Base-by-base conservation (phyloP, 192 early-diverging fungal genomes). In the Umbelopsis sp. region DNA sequence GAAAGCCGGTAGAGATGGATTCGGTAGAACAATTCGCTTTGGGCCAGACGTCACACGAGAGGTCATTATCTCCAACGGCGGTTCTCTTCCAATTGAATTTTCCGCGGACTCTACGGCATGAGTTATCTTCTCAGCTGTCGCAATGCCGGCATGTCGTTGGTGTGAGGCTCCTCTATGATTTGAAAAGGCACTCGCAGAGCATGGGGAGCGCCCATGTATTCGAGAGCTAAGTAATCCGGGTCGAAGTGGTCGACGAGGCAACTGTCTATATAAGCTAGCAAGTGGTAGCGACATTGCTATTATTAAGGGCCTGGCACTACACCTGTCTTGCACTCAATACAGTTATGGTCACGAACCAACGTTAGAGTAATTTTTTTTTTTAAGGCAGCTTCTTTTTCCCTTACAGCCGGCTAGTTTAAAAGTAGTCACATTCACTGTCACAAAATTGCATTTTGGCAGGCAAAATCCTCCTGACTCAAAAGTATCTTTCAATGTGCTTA, bases 11-110 rank as follows among this genome's bases (percentile, higher is more conserved):
- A 50, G 48, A 15, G 77, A 66, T 46, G 75, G 67, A 71, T 78
- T 74, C 7, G 72, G 76, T 35, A 74, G 64, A 23, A 81, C 68
- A 58, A 78, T 78, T 37, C 46, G 68, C 49, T 65, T 46, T 10
- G 22, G 41, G 2, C 45, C 52, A 30, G 12, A 22, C 12, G 52
- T 61, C 11, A 61, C 55, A 35, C 23, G 27, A 13, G 55, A 61
- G 15, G 21, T 61, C 30, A 61, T 18, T 61, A 61, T 61, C 13
- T 61, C 55, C 27, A 61, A 35, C 16, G 55, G 55, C 15, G 55
- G 55, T 30, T 41, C 37, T 41, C 37, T 41, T 6, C 37, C 37
- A 41, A 35, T 35, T 61, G 51, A 23, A 25, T 18, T n/a, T 16
- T 18, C 27, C 7, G 30, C 25, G 13, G 15, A n/a, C 55, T 61